Percentiles rank a stretch among this genome's conserved stretches.
Evolutionary conservation across 352 stramenopile species (phyloP).

Genomic region (Phytophthora pseudosyringae): DNA sequence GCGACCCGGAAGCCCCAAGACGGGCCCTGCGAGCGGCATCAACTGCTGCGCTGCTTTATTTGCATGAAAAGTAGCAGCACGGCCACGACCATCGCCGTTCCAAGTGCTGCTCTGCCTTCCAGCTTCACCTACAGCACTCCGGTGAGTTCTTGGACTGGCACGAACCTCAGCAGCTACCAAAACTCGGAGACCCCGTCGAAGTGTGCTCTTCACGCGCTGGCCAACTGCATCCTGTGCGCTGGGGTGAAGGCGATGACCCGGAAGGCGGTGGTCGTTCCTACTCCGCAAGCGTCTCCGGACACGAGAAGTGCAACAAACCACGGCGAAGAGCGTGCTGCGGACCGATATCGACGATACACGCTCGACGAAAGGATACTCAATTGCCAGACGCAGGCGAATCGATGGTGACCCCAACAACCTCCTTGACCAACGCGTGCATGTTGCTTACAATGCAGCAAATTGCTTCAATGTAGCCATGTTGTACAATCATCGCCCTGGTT

Average conservation of each 20-base stretch:
- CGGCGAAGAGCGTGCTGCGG: slow-evolving; percentile 11
- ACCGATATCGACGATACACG: slow-evolving; percentile 40
- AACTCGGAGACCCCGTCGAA: slow-evolving; percentile 26
- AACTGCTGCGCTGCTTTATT: slow-evolving; percentile 69
- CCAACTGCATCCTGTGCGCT: slow-evolving; percentile 78
- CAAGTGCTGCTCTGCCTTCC: neutral
- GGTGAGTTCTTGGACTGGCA: slow-evolving; percentile 2
- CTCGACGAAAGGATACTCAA: slow-evolving; percentile 38
- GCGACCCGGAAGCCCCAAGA: slow-evolving; percentile 15
- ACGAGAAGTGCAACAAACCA: slow-evolving; percentile 5
- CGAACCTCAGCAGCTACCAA: neutral
- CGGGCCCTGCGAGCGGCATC: slow-evolving; percentile 54
- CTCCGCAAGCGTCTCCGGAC: slow-evolving; percentile 19
- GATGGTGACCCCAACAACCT: no score
- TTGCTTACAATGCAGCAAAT: no score
- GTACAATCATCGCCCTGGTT: no score
- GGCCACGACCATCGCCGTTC: neutral
- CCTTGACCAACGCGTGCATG: no score
- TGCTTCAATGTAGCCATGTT: neutral
- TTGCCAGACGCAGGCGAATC: slow-evolving; percentile 13
- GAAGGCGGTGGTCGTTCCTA: slow-evolving; percentile 20
- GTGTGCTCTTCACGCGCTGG: slow-evolving; percentile 60
- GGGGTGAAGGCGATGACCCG: slow-evolving; percentile 40
- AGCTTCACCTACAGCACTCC: slow-evolving; percentile 5
- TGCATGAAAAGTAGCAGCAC: slow-evolving; percentile 41